Evolutionary conservation across 495 filamentous ascomycete species (phyloP).

Genomic region (Aspergillus ellipticus): DNA sequence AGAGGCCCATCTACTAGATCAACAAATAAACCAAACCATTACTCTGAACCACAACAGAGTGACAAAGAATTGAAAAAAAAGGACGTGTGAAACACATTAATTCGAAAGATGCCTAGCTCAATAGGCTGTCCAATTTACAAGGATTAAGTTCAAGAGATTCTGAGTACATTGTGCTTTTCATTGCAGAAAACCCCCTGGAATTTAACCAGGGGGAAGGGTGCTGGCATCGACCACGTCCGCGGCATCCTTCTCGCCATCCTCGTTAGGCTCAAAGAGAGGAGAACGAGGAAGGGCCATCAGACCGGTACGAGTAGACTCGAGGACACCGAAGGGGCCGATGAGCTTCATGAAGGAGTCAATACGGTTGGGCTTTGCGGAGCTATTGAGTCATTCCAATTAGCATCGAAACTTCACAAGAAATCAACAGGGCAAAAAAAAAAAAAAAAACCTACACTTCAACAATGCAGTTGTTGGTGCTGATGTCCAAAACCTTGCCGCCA

Average conservation of each 20-base stretch:
- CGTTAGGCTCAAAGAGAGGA: conserved; percentile 69
- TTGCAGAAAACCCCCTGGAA: conserved; percentile 10
- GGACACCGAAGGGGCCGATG: conserved; percentile 89
- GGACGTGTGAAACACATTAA: neutral
- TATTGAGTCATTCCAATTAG: conserved; percentile 25
- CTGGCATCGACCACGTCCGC: conserved; percentile 90
- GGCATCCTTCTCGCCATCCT: conserved; percentile 77
- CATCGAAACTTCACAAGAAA: neutral
- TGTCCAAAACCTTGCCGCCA: conserved; percentile 94
- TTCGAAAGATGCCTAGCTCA: neutral
- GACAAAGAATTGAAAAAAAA: conserved; percentile 2
- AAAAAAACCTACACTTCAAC: conserved; percentile 77
- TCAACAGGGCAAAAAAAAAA: neutral
- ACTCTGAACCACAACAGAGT: conserved; percentile 4
- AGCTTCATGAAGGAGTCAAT: conserved; percentile 98
- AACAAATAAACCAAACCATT: no score
- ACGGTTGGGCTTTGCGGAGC: conserved; percentile 85
- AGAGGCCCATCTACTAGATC: no score
- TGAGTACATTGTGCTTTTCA: conserved; percentile 6
- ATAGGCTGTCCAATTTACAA: conserved; percentile 2
- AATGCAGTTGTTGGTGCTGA: conserved; percentile 96
- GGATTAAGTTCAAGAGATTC: conserved; percentile 1
- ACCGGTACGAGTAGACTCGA: conserved; percentile 90
- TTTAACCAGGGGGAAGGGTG: conserved; percentile 87
- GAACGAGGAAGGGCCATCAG: conserved; percentile 96